Percentiles rank a stretch among this genome's conserved stretches.
Conservation (phyloP, 352 stramenopile species). For the Phytophthora melonis region DNA sequence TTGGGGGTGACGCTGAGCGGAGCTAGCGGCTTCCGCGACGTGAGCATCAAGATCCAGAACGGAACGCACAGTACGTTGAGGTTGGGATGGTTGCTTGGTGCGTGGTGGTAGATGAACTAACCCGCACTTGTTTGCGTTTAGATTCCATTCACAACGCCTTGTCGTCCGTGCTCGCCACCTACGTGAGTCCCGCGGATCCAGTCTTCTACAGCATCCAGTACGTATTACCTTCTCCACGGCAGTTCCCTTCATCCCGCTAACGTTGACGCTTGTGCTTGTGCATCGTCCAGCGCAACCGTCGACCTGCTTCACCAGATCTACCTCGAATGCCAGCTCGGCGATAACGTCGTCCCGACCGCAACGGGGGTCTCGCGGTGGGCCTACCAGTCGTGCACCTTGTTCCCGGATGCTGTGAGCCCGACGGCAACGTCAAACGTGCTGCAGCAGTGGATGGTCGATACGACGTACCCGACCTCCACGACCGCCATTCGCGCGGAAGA, state of each 20-base stretch:
- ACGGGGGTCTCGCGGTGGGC: conserved; percentile 43
- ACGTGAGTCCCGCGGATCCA: conserved; percentile 48
- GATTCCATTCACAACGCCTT: conserved; percentile 56
- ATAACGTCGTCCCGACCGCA: conserved; percentile 36
- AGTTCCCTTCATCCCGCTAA: not conserved
- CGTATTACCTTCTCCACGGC: conserved; percentile 13
- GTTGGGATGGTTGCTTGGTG: not conserved
- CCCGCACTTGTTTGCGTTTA: conserved; percentile 9
- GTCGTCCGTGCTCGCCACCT: conserved; percentile 45
- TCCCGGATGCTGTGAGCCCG: conserved; percentile 29
- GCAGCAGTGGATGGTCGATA: conserved; percentile 42
- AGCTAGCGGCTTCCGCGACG: conserved; percentile 41
- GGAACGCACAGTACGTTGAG: conserved; percentile 56
- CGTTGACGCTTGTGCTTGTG: not conserved
- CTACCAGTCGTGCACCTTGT: conserved; percentile 46
- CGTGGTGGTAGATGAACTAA: conserved; percentile 2
- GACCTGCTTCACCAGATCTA: conserved; percentile 73
- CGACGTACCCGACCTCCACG: conserved; percentile 11
- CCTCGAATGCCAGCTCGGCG: conserved; percentile 53
- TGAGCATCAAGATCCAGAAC: conserved; percentile 51
- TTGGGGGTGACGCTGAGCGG: conserved; percentile 41
- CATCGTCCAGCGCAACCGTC: conserved; percentile 39
- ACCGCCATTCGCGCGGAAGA: conserved; percentile 27
- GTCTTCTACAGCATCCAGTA: conserved; percentile 68
- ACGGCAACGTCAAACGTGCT: conserved; percentile 35